Evolutionary conservation across 23 red algal species (phyloP).

Genomic region (Chondrus crispus): DNA sequence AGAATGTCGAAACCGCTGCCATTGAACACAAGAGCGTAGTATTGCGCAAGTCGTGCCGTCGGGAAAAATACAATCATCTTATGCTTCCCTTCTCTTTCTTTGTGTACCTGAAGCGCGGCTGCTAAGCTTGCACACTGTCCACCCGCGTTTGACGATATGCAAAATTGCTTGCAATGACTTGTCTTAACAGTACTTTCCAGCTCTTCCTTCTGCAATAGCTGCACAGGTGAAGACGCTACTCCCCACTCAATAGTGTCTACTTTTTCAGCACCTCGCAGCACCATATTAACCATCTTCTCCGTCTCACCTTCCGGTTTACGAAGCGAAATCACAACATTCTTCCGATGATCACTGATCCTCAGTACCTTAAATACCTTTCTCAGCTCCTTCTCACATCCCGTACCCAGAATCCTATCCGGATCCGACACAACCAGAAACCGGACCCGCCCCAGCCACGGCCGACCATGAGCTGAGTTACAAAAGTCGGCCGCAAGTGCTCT

Average conservation of each 20-base stretch:
- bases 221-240: neutral
- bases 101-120: neutral
- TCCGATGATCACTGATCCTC: neutral
- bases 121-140: neutral
- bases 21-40: slow-evolving; percentile 17
- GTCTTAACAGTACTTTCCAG: neutral
- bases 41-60: slow-evolving; percentile 39
- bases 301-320: neutral
- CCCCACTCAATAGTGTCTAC: slow-evolving; percentile 40
- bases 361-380: slow-evolving; percentile 12
- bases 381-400: neutral
- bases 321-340: slow-evolving; percentile 20
- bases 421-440: slow-evolving; percentile 44
- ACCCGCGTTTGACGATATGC: neutral
- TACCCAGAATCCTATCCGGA: slow-evolving; percentile 4
- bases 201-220: neutral
- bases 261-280: slow-evolving; percentile 9
- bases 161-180: neutral
- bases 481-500: slow-evolving; percentile 4
- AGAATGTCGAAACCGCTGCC: neutral
- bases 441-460: slow-evolving; percentile 8
- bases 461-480: slow-evolving; percentile 9
- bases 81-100: neutral
- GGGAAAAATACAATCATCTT: slow-evolving; percentile 39
- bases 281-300: neutral